These are phyloP conservation scores for Prunus mira DNA, from an alignment of 306 rosid species.

Conservation along the genomic window DNA sequence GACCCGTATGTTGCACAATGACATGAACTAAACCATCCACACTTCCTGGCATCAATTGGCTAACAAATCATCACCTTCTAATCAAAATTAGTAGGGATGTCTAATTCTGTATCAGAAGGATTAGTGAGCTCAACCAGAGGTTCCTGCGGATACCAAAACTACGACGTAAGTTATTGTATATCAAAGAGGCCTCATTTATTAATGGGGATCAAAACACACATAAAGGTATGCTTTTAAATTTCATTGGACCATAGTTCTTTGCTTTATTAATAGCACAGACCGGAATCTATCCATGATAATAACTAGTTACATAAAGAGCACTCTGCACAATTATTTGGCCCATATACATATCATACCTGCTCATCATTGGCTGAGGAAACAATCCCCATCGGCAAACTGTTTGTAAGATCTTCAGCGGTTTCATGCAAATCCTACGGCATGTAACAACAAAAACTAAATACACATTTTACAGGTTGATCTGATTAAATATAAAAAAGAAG, in stretches of 20 bases:
- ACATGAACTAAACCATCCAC: slow-evolving; percentile 24
- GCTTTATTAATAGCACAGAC: background rate
- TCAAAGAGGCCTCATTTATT: background rate
- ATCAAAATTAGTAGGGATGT: slow-evolving; percentile 75
- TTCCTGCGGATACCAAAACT: slow-evolving; percentile 53
- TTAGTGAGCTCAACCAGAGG: slow-evolving; percentile 73
- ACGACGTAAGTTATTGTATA: slow-evolving; percentile 2
- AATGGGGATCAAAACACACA: background rate
- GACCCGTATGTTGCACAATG: slow-evolving; percentile 35
- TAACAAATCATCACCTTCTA: slow-evolving; percentile 58
- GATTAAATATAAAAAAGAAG: background rate
- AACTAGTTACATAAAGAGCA: slow-evolving; percentile 10
- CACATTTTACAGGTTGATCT: background rate
- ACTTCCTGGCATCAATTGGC: slow-evolving; percentile 21
- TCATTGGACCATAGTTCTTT: background rate
- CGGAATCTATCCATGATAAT: background rate
- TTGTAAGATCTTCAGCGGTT: slow-evolving; percentile 42
- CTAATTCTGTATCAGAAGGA: slow-evolving; percentile 78
- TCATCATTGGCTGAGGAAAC: slow-evolving; percentile 62
- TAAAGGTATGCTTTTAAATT: background rate
- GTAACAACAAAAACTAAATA: slow-evolving; percentile 1
- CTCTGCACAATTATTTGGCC: background rate
- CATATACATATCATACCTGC: slow-evolving; percentile 51
- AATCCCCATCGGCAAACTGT: slow-evolving; percentile 43
- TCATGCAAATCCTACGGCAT: slow-evolving; percentile 58